These are phyloP conservation scores for Penicillium herquei DNA, from an alignment of 495 filamentous ascomycete genomes.

Conservation along the genomic window DNA sequence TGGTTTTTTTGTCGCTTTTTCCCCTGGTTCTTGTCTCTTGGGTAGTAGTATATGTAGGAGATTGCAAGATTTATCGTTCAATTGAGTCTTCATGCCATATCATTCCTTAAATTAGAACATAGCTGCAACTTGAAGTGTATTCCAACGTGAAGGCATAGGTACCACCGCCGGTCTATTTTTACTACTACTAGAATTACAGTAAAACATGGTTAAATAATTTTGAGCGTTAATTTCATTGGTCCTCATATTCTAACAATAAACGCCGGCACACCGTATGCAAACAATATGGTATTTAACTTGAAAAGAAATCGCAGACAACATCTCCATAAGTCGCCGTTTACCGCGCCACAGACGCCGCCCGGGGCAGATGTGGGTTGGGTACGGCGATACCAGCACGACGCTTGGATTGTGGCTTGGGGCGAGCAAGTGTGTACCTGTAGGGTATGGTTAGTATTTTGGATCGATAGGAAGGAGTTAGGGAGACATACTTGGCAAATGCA, in stretches of 20 bases:
- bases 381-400: slow-evolving; percentile 43
- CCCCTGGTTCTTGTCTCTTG: too few species aligned
- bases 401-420: slow-evolving; percentile 46
- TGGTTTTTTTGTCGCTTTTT: too few species aligned
- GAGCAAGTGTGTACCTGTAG: slow-evolving; percentile 44
- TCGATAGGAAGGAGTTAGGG: neutral
- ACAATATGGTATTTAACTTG: slow-evolving; percentile 30
- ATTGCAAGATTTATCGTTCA: too few species aligned
- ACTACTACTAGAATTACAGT: too few species aligned
- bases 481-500: slow-evolving; percentile 92
- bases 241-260: neutral
- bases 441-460: slow-evolving; percentile 16
- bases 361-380: slow-evolving; percentile 28
- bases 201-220: neutral
- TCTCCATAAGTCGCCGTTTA: slow-evolving; percentile 6
- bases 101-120: too few species aligned
- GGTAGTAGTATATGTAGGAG: too few species aligned
- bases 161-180: too few species aligned
- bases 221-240: neutral
- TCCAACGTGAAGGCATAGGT: too few species aligned
- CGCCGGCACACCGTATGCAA: slow-evolving; percentile 18
- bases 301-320: slow-evolving; percentile 9
- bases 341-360: slow-evolving; percentile 13
- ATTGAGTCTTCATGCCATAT: too few species aligned
- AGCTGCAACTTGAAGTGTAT: too few species aligned